Percentiles rank a stretch among this genome's conserved stretches.
Evolutionary conservation across 768 basidiomycete species (phyloP).

Genomic region (Russula emetica): DNA sequence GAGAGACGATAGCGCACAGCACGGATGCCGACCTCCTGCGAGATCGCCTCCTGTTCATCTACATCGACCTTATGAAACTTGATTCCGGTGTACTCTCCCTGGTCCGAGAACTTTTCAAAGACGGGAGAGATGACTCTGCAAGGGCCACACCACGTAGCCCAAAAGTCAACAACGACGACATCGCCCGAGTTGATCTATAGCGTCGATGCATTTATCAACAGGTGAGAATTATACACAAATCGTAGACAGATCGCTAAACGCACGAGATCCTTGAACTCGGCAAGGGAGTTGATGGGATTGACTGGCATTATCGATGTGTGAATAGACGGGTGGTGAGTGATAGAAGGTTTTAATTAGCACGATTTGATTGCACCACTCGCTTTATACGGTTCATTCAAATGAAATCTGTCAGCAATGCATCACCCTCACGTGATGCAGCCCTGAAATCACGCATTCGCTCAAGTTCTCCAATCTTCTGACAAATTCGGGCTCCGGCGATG

Average conservation of each 20-base stretch:
- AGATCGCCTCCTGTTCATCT: slow-evolving; percentile 51
- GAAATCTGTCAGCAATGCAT: background rate
- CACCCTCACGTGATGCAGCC: background rate
- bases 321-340: background rate
- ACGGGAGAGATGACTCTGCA: slow-evolving; percentile 63
- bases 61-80: slow-evolving; percentile 74
- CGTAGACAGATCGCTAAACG: slow-evolving; percentile 28
- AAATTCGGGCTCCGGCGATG: background rate
- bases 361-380: background rate
- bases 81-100: slow-evolving; percentile 34
- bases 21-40: slow-evolving; percentile 55
- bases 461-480: background rate
- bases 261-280: slow-evolving; percentile 34
- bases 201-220: slow-evolving; percentile 22
- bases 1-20: slow-evolving; percentile 44
- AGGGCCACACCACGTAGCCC: slow-evolving; percentile 75
- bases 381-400: background rate
- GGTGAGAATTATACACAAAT: slow-evolving; percentile 4
- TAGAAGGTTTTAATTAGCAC: background rate
- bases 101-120: slow-evolving; percentile 52
- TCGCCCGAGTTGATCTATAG: slow-evolving; percentile 44
- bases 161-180: slow-evolving; percentile 62
- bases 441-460: too few relatives aligned
- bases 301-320: slow-evolving; percentile 12
- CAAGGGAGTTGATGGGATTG: background rate